phyloP scores from a whole-genome alignment of 2,329 filamentous ascomycete genomes.

The Epicoccum nigrum region DNA sequence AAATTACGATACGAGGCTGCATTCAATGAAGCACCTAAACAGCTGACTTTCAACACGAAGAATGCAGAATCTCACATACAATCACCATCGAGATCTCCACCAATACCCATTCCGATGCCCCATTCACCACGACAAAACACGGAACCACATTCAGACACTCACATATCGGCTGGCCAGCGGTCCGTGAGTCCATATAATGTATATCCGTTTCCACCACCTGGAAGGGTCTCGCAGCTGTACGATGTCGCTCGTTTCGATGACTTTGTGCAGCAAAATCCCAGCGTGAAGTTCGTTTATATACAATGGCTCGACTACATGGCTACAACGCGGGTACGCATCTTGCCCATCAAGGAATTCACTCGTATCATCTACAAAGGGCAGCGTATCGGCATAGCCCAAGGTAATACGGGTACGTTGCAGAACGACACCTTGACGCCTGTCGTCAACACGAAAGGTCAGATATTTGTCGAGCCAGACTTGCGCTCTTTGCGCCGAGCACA shows the following conservation, averaged over 20 bases:
- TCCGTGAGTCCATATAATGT: constrained; percentile 24
- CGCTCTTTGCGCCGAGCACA: constrained; percentile 63
- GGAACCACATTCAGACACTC: constrained; percentile 1
- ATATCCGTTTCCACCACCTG: constrained; percentile 36
- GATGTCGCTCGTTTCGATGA: constrained; percentile 50
- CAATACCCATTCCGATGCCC: constrained; percentile 15
- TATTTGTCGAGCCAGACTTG: constrained; percentile 70
- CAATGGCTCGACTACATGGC: constrained; percentile 83
- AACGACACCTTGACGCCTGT: constrained; percentile 65
- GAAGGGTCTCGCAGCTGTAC: constrained; percentile 40
- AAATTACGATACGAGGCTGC: constrained; percentile 58
- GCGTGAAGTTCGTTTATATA: constrained; percentile 71
- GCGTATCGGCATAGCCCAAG: constrained; percentile 67
- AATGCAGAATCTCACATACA: constrained; percentile 17
- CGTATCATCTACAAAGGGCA: constrained; percentile 43
- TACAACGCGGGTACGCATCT: constrained; percentile 67
- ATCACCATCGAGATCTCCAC: constrained; percentile 2
- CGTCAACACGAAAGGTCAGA: constrained; percentile 66
- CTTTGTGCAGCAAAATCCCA: constrained; percentile 59
- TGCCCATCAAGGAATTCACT: constrained; percentile 63
- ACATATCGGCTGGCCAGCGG: constrained; percentile 1
- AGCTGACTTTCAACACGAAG: constrained; percentile 28
- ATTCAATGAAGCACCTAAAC: constrained; percentile 38
- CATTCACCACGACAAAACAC: not conserved
- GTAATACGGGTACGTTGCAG: constrained; percentile 70